Percentiles rank a stretch among this genome's conserved stretches.
Conservation (phyloP, 148 eudicot genomes). For the Talinum fruticosum region DNA sequence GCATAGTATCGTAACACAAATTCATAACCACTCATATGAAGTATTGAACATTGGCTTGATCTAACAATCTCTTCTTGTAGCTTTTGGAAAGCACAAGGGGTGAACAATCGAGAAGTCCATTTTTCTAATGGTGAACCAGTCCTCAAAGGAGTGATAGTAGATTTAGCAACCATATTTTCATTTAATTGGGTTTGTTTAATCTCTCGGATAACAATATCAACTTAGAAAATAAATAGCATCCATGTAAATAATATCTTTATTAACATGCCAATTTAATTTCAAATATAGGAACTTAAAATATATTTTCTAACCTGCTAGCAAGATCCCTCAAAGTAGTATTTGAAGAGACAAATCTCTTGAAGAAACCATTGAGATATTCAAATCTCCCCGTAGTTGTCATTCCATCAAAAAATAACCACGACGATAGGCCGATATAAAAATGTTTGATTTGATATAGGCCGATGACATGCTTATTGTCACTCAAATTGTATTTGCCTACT, state of each 20-base stretch:
- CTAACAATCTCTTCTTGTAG: neutral
- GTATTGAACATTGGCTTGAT: neutral
- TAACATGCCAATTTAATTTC: too few relatives aligned
- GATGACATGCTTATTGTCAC: neutral
- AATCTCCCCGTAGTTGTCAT: neutral
- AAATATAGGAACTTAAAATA: neutral
- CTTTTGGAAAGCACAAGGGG: conserved; percentile 1
- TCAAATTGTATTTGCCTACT: neutral
- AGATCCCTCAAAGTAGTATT: neutral
- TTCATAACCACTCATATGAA: neutral
- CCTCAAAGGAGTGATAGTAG: neutral
- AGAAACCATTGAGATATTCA: neutral
- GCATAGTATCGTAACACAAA: conserved; percentile 2
- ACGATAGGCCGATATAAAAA: neutral
- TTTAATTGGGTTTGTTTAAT: too few relatives aligned
- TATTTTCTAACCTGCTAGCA: conserved; percentile 3
- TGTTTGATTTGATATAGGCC: neutral
- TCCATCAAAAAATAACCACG: neutral
- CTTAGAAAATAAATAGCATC: neutral
- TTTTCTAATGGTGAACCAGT: neutral
- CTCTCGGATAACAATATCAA: neutral
- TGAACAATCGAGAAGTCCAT: neutral
- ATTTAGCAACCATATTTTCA: neutral
- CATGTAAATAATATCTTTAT: too few relatives aligned
- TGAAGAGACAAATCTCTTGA: neutral